Conservation (phyloP, 768 basidiomycete genomes). For the Dacryopinax primogenitus region DNA sequence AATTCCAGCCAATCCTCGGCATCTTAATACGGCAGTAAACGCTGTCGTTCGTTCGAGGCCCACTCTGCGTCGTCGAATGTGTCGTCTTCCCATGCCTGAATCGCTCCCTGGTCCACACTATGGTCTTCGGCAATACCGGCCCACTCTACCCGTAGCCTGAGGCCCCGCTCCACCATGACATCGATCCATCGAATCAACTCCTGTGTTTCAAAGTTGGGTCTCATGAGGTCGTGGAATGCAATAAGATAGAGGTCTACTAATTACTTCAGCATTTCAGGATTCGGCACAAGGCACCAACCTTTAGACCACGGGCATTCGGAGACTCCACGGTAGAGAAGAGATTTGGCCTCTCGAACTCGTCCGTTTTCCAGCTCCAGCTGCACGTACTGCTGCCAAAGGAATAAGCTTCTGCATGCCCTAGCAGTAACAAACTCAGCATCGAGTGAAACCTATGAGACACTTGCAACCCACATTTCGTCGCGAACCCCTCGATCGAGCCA, state of each 20-base stretch:
- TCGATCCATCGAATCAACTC: conserved; percentile 55
- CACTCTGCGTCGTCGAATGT: conserved; percentile 45
- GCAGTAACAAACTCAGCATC: background rate
- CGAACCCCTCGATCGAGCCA: background rate
- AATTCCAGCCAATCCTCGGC: background rate
- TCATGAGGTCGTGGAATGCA: conserved; percentile 56
- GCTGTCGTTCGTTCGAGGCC: conserved; percentile 43
- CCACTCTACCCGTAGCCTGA: conserved; percentile 46
- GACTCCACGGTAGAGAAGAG: conserved; percentile 57
- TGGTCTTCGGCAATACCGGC: conserved; percentile 28
- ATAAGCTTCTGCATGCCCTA: conserved; percentile 53
- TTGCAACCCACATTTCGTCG: background rate
- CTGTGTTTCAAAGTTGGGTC: conserved; percentile 43
- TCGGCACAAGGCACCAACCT: conserved; percentile 33
- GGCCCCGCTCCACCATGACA: conserved; percentile 61
- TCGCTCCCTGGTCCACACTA: conserved; percentile 23
- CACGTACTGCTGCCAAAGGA: conserved; percentile 60
- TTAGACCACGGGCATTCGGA: conserved; percentile 63
- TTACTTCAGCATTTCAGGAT: conserved; percentile 15
- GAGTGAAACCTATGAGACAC: background rate
- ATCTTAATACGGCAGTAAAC: conserved; percentile 49
- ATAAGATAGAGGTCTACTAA: conserved; percentile 56
- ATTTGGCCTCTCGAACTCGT: conserved; percentile 50
- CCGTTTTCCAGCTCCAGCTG: conserved; percentile 62
- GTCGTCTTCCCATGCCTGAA: conserved; percentile 22